Base-by-base conservation (phyloP, 257 asterid genomes). In the Capsicum baccatum region DNA sequence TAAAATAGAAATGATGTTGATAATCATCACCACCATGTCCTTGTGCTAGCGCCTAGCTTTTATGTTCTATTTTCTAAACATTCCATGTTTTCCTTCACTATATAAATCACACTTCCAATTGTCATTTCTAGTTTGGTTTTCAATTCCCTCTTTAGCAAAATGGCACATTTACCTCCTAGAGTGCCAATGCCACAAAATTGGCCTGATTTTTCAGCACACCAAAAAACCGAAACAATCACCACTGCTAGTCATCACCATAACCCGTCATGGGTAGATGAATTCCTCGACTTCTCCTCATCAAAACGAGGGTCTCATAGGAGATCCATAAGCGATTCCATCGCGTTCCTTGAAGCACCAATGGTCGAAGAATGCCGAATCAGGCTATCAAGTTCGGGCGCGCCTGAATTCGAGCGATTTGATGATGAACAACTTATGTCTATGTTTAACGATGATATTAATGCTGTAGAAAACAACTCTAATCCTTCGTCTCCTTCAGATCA, bases 91-190 rank as follows among this genome's bases (percentile, higher is more conserved):
- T 9, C 14, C 9, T 3, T 21, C 50, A 7, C 81, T 76, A 76
- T 54, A 76, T 52, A 76, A 76, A 52, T 3, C 64, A 76, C 64
- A 52, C 81, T 52, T 76, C 14, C 81, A 76, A 8, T 52, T 54
- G 64, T 26, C 63, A 54, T 76, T 76, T 54, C 81, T 76, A 76
- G 81, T 59, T 55, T 66, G 10, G 64, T 26, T 79, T 35, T 58
- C 54, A 5, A 4, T 54, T 26, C 33, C 42, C 1, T 54, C 5
- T 68, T 14, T 9, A 35, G 15, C 44, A 73, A 48, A 26, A 94
- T 95, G 98, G 97, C 98, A 55, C 98, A 95, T 8, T 88, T 94
- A 83, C 98, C 98, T 79, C 98, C 98, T 17, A 94, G 91, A 89
- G 95, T 80, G 56, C 98, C 98, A 17, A 80, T 92, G 88, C 81